Base-by-base conservation (phyloP, 129 eudicot species). In the Saposhnikovia divaricata region DNA sequence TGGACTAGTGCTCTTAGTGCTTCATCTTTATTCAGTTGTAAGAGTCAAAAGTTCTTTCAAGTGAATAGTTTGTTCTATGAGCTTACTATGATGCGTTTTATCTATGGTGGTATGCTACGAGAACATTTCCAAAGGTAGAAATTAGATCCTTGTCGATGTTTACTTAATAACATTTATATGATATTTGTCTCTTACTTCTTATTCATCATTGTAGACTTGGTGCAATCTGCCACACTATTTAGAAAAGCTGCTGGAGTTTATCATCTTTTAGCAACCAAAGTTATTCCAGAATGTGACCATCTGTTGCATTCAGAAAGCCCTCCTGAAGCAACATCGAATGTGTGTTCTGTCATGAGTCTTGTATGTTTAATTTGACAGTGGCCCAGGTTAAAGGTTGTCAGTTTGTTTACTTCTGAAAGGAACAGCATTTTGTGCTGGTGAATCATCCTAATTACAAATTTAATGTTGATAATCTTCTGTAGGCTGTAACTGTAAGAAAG, bases 311-410 rank as follows among this genome's bases (percentile, higher is more conserved):
- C 84, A 31, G 91, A 93, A 76, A 87, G 87, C 79, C 94, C 92
- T 34, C 96, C 92, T 0, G 96, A 93, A 89, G 89, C 85, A 73
- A 61, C 80, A 15, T 43, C 85, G 34, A 25, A 76, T 21, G 72
- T 89, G 70, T 85, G 88, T 72, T 86, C 89, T 46, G 77, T 82
- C 44, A 87, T 88, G 94, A 93, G 87, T 84, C 86, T 88, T 53
- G 72, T 93, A 72, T 93, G 98, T 81, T 86, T 93, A n/a, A n/a
- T n/a, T n/a, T n/a, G 91, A 97, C 95, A 1, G 96, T 91, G 69
- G 98, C 94, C 59, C 94, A 93, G 94, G 98, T 91, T 45, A 63
- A 82, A 4, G 42, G 23, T 69, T 77, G 14, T 79, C 69, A 4
- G 34, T 70, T 21, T 45, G 50, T 14, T 25, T 83, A 14, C 19